Percentiles rank a stretch among this genome's conserved stretches.
phyloP scores from a whole-genome alignment of 371 early-diverging fungal species.

The Mucor saturninus region DNA sequence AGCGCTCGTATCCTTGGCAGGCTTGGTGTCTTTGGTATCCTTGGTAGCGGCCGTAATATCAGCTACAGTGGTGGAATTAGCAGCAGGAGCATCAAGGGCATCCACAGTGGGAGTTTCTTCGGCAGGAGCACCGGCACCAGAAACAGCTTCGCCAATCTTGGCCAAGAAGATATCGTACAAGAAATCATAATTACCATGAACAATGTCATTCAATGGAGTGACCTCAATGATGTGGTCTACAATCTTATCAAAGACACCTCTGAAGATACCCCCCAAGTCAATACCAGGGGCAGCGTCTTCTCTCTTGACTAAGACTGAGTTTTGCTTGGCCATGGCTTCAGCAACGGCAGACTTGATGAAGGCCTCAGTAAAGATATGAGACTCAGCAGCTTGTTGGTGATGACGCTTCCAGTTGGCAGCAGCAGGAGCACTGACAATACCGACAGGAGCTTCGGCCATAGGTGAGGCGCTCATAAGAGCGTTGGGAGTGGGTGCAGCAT shows the following conservation, averaged over 20 bases:
- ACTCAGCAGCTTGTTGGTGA: background rate
- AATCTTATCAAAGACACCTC: slow-evolving; percentile 12
- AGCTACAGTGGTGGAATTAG: background rate
- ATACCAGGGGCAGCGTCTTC: background rate
- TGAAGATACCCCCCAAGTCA: slow-evolving; percentile 8
- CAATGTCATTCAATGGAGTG: slow-evolving; percentile 14
- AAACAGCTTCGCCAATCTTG: slow-evolving; percentile 6
- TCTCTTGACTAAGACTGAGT: background rate
- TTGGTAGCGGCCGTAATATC: too few species aligned
- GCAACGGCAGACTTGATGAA: background rate
- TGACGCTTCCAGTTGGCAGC: slow-evolving; percentile 8
- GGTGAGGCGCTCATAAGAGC: slow-evolving; percentile 5
- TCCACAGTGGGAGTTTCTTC: background rate
- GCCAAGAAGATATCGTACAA: slow-evolving; percentile 11
- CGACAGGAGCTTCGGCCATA: background rate
- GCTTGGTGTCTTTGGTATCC: too few species aligned
- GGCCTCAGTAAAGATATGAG: background rate
- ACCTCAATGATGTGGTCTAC: slow-evolving; percentile 10
- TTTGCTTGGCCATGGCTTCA: slow-evolving; percentile 3
- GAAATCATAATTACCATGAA: slow-evolving; percentile 16
- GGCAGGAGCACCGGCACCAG: slow-evolving; percentile 1
- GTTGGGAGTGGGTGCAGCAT: slow-evolving; percentile 3
- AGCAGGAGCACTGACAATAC: background rate
- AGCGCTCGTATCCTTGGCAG: too few species aligned
- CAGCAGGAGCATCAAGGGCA: slow-evolving; percentile 2